A percentile compares a stretch with the other conserved stretches of the same genome.
phyloP scores from a whole-genome alignment of 1,139 yeast species.

The Diutina neorugosa region DNA sequence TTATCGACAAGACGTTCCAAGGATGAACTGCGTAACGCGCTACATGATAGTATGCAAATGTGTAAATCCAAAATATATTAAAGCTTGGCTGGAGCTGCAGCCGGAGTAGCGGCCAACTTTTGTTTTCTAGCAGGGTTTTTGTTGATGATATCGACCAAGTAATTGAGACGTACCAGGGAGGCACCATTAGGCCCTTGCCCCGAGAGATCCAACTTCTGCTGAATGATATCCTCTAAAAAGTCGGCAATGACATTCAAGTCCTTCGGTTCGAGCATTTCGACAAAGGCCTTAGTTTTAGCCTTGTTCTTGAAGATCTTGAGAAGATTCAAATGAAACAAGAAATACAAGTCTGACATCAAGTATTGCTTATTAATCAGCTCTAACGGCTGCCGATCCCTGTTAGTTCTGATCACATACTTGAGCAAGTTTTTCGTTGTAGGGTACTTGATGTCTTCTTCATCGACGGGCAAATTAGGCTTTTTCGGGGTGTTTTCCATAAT shows the following conservation, averaged over 20 bases:
- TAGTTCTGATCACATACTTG: conserved; percentile 1
- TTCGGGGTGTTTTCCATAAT: background rate
- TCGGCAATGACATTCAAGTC: conserved; percentile 19
- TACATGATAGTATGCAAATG: background rate
- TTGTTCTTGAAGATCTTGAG: conserved; percentile 30
- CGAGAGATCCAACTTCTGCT: conserved; percentile 7
- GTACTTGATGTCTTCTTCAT: conserved; percentile 3
- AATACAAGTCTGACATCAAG: conserved; percentile 29
- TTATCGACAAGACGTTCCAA: too few species aligned
- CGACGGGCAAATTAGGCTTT: conserved; percentile 1
- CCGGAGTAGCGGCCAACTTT: background rate
- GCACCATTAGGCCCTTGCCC: conserved; percentile 6
- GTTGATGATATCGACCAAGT: conserved; percentile 24
- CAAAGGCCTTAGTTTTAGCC: conserved; percentile 31
- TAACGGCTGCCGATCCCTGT: background rate
- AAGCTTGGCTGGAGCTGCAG: background rate
- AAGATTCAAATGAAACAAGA: conserved; percentile 24
- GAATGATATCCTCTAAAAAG: conserved; percentile 17
- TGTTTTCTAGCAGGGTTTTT: background rate
- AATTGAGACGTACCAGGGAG: conserved; percentile 13
- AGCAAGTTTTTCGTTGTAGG: conserved; percentile 4
- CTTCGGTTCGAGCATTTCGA: conserved; percentile 17
- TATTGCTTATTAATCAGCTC: conserved; percentile 26
- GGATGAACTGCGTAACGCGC: background rate
- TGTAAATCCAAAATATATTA: background rate